Evolutionary conservation across 495 filamentous ascomycete genomes (phyloP).

Genomic region (Aspergillus affinis): DNA sequence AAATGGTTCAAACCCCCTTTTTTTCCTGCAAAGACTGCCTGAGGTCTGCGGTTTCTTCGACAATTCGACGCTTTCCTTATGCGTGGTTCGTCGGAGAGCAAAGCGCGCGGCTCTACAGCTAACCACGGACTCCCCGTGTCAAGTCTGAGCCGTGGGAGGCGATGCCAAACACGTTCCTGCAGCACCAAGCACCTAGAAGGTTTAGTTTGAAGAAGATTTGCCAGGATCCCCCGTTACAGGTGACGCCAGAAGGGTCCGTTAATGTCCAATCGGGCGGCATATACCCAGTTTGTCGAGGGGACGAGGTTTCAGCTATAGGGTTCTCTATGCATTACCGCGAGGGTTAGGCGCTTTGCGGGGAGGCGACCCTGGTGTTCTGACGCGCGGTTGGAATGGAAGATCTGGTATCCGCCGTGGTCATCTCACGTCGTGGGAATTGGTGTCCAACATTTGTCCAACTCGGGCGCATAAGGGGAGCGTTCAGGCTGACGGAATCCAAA

Average conservation of each 20-base stretch:
- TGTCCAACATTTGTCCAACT: too few relatives aligned
- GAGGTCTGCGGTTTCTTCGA: background rate
- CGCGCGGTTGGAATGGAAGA: background rate
- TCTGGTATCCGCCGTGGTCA: background rate
- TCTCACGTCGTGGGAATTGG: too few relatives aligned
- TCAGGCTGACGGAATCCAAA: too few relatives aligned
- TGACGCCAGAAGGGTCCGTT: background rate
- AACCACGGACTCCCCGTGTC: background rate
- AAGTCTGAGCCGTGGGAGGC: background rate
- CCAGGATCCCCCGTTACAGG: conserved; percentile 1
- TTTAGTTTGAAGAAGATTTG: conserved; percentile 11
- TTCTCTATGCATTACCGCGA: background rate
- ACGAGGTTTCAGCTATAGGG: background rate
- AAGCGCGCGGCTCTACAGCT: conserved; percentile 16
- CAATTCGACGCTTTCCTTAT: background rate
- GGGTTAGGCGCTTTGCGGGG: background rate
- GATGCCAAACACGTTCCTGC: conserved; percentile 15
- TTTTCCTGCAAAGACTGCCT: background rate
- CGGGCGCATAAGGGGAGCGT: too few relatives aligned
- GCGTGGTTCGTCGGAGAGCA: conserved; percentile 7
- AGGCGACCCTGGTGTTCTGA: too few relatives aligned
- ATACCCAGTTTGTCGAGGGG: background rate
- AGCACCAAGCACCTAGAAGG: conserved; percentile 7
- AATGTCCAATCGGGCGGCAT: conserved; percentile 3
- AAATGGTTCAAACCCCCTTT: conserved; percentile 1